Evolutionary conservation across 1,284 basidiomycete genomes (phyloP).

Genomic region (Cutaneotrichosporon sp.): DNA sequence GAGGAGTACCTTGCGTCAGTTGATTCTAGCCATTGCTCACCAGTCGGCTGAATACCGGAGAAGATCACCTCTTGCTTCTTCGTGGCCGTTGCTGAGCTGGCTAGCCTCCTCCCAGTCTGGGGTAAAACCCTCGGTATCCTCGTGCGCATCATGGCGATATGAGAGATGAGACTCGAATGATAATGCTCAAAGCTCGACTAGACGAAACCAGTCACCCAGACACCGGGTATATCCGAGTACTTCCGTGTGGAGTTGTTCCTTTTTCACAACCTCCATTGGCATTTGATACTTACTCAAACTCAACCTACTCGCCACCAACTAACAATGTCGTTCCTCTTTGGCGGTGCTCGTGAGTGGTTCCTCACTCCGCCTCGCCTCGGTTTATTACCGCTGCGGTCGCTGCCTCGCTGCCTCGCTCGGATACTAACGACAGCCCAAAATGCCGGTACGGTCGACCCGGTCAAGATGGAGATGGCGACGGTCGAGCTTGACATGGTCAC

Average conservation of each 20-base stretch:
- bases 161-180: neutral
- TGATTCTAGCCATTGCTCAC: conserved; percentile 47
- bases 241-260: neutral
- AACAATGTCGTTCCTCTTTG: conserved; percentile 38
- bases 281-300: neutral
- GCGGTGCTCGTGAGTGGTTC: conserved; percentile 29
- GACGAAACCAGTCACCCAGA: neutral
- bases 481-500: conserved; percentile 55
- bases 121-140: conserved; percentile 7
- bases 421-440: conserved; percentile 28
- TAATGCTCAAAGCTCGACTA: neutral
- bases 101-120: neutral
- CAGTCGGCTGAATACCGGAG: conserved; percentile 59
- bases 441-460: conserved; percentile 39
- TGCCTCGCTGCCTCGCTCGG: neutral
- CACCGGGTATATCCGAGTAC: neutral
- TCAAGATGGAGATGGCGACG: conserved; percentile 54
- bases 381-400: too few species aligned
- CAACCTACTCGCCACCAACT: neutral
- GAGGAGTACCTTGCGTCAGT: conserved; percentile 70
- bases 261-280: neutral
- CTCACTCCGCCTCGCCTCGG: too few species aligned
- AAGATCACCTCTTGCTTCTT: conserved; percentile 45
- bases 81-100: neutral
- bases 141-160: conserved; percentile 3